These are phyloP conservation scores for Aspergillus chevalieri DNA, from an alignment of 2,329 filamentous ascomycete genomes.

Conservation along the genomic window DNA sequence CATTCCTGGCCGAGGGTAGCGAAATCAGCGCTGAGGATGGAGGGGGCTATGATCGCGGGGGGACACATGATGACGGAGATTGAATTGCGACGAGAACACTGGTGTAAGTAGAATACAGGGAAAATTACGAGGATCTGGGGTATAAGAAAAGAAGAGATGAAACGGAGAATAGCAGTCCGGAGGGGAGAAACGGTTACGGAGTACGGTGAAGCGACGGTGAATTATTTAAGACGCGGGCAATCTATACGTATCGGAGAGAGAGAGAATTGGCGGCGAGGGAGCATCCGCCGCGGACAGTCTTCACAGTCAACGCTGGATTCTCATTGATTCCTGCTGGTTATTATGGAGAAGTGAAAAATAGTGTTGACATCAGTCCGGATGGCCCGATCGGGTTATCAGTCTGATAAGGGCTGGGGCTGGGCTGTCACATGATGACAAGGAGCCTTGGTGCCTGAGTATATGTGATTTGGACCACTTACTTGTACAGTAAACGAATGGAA, in stretches of 20 bases:
- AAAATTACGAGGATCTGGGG: constrained; percentile 2
- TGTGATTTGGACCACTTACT: no score
- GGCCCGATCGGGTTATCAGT: constrained; percentile 11
- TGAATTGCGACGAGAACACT: background rate
- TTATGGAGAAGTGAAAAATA: background rate
- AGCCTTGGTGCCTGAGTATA: no score
- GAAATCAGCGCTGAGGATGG: constrained; percentile 97
- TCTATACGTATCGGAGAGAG: no score
- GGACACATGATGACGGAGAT: constrained; percentile 62
- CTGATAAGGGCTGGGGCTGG: constrained; percentile 20
- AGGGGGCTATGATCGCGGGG: constrained; percentile 89
- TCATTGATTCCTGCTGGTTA: background rate
- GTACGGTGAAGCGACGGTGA: no score
- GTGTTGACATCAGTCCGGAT: constrained; percentile 19
- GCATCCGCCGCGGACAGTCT: no score
- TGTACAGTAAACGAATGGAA: no score
- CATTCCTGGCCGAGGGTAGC: constrained; percentile 81
- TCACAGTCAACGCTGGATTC: no score
- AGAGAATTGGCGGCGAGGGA: no score
- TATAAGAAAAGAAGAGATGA: background rate
- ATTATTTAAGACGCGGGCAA: no score
- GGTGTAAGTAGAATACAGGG: background rate
- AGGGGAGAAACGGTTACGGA: no score
- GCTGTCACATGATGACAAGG: constrained; percentile 4
- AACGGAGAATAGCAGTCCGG: no score